phyloP scores from a whole-genome alignment of 768 basidiomycete species.

The Mycena haematopus region DNA sequence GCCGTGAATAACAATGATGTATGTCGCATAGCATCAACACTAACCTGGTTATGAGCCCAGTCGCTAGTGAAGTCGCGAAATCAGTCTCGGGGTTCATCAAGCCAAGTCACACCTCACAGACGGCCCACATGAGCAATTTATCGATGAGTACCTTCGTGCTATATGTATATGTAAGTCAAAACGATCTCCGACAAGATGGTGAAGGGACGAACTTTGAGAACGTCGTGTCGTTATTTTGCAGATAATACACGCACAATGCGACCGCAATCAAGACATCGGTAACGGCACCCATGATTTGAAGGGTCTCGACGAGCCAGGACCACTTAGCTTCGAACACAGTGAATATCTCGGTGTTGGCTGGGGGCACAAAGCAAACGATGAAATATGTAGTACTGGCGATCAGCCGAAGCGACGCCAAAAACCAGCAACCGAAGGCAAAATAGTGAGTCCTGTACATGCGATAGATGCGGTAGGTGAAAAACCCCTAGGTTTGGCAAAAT shows the following conservation, averaged over 20 bases:
- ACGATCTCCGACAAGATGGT: neutral
- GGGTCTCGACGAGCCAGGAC: neutral
- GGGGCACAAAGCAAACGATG: too few relatives aligned
- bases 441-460: neutral
- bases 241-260: neutral
- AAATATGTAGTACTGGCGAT: neutral
- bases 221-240: neutral
- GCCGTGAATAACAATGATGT: neutral
- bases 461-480: neutral
- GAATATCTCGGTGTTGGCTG: too few relatives aligned
- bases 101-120: neutral
- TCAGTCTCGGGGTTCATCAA: neutral
- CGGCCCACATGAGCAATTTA: neutral
- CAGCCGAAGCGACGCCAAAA: neutral
- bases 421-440: neutral
- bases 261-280: neutral
- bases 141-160: neutral
- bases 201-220: neutral
- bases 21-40: too few relatives aligned
- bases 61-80: neutral
- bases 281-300: neutral
- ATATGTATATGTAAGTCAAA: neutral
- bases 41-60: neutral
- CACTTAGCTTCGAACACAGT: neutral
- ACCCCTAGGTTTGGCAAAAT: neutral